Evolutionary conservation across 805 yeast genomes (phyloP), one percentile per base, ranked within the genome.

Genomic region (Limtongia smithiae): DNA sequence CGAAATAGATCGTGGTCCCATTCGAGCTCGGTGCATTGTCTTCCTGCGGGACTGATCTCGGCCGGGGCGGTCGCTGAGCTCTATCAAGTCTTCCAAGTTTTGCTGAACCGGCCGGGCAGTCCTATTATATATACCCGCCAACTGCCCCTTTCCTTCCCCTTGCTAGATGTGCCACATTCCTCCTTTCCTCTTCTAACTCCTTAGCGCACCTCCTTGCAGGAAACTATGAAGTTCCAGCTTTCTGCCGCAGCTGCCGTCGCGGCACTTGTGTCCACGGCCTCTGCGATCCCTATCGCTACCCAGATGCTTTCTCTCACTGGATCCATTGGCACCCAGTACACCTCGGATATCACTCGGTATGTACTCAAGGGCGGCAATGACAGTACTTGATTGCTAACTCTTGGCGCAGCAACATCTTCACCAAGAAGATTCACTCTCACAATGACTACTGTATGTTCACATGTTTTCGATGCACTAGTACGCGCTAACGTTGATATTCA

Each of bases 401-500:
- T 18, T 39, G 12, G 28, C 18, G 8, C 17, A 47, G 50, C 11
- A 40, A 54, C 44, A 40, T 73, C 1, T 62, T 68, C 37, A 64
- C 69, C 45, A 73, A 71, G 48, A 71, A 71, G 5, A 67, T 78
- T 22, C 82, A 78, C 56, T 75, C 80, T 3, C 83, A 78, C 61
- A 78, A 79, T 53, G 82, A 78, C 59, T 79, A 79, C 60, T 78
- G 81, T 80, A 61, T 22, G 40, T n/a, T n/a, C n/a, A n/a, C n/a
- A n/a, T n/a, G n/a, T n/a, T n/a, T n/a, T n/a, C n/a, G n/a, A n/a
- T n/a, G n/a, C n/a, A n/a, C n/a, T n/a, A n/a, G n/a, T n/a, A n/a
- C n/a, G n/a, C n/a, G n/a, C n/a, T n/a, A n/a, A n/a, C n/a, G n/a
- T n/a, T n/a, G n/a, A n/a, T n/a, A n/a, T 32, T n/a, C 27, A 41